A percentile compares a stretch with the other conserved stretches of the same genome.
Evolutionary conservation across 2,329 filamentous ascomycete genomes (phyloP).

Genomic region (Catunica adiposa): DNA sequence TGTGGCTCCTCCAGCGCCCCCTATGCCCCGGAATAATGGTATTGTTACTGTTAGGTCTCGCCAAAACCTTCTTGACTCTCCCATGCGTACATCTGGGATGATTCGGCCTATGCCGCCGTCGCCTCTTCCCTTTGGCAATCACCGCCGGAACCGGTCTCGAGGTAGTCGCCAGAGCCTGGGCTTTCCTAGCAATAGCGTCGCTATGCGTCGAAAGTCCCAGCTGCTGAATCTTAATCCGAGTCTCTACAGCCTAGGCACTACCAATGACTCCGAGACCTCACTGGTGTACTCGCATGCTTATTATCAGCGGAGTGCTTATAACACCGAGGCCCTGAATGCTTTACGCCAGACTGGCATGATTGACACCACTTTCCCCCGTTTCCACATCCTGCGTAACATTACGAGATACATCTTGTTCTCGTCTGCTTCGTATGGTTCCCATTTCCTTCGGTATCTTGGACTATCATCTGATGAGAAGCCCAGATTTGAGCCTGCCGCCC

Average conservation of each 20-base stretch:
- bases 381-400: slow-evolving; percentile 44
- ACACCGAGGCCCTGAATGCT: slow-evolving; percentile 31
- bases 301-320: slow-evolving; percentile 32
- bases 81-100: slow-evolving; percentile 13
- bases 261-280: slow-evolving; percentile 35
- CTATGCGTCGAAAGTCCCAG: slow-evolving; percentile 6
- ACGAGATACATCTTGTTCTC: slow-evolving; percentile 50
- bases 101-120: slow-evolving; percentile 8
- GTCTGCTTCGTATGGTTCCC: slow-evolving; percentile 48
- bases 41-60: slow-evolving; percentile 3
- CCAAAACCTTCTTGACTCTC: slow-evolving; percentile 13
- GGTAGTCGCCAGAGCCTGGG: slow-evolving; percentile 8
- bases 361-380: slow-evolving; percentile 41
- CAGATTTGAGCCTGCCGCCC: slow-evolving; percentile 22
- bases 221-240: slow-evolving; percentile 28
- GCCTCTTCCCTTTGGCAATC: slow-evolving; percentile 4
- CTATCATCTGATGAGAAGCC: slow-evolving; percentile 34
- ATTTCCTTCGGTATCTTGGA: slow-evolving; percentile 46
- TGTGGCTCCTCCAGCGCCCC: slow-evolving; percentile 15
- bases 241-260: slow-evolving; percentile 43
- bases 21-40: slow-evolving; percentile 16
- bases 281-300: slow-evolving; percentile 32
- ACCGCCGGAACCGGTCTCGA: slow-evolving; percentile 5
- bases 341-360: slow-evolving; percentile 37
- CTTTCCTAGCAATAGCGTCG: not conserved